Evolutionary conservation across 805 yeast species (phyloP), one percentile per base, ranked within the genome.

Genomic region (Cyberlindnera petersonii): DNA sequence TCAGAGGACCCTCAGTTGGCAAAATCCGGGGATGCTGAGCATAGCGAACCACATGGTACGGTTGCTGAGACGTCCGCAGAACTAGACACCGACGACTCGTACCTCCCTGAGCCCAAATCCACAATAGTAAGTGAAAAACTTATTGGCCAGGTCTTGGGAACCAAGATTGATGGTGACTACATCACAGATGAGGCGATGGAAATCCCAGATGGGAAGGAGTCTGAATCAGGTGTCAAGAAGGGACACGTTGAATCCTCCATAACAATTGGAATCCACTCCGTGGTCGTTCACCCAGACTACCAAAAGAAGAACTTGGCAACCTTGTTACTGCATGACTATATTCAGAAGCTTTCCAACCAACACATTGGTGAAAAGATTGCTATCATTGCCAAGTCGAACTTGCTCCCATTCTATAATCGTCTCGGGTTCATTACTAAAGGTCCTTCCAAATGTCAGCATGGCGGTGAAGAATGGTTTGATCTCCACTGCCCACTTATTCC

Each of bases 301-400:
- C 86, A 82, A 59, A 86, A 89, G 43, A 75, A 79, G 62, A 86
- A 85, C 56, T 68, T 93, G 43, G 98, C 95, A 8, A 77, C 95
- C 11, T 67, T 88, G 42, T 65, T 91, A 55, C 63, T 91, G 53
- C 87, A 84, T 50, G 98, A 91, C 63, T 93, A 86, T 64, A 74
- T 89, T 45, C 97, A 93, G 61, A 86, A 91, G 57, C 67, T 91
- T 61, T 77, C 86, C 34, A 87, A 87, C 59, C 95, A 88, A 59
- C 86, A 80, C 50, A 79, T 87, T 45, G 96, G 93, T 32, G 85
- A 79, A 51, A 74, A 77, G 53, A 79, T 91, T 35, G 75, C 79
- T 6, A 68, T 91, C 23, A 72, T 91, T 43, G 85, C 88, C 22
- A 87, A 85, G 54, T 73, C 77, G 33, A 66, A 71, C 18, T 69